Evolutionary conservation across 805 yeast species (phyloP).

Genomic region (Geotrichum ghanense): DNA sequence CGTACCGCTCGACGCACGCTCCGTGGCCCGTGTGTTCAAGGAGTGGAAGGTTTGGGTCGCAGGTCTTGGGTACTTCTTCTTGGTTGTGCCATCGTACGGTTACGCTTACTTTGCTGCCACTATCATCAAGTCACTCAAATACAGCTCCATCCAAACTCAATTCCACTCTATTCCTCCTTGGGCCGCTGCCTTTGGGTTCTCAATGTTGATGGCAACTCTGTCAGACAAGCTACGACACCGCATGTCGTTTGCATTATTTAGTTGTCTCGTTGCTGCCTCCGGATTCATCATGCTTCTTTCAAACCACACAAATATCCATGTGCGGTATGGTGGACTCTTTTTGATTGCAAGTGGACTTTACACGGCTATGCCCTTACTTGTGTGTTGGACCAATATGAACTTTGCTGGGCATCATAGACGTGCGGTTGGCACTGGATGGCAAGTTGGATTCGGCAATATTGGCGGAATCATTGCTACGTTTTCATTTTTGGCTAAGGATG

Average conservation of each 20-base stretch:
- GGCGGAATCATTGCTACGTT: constrained; percentile 61
- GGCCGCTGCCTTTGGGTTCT: constrained; percentile 60
- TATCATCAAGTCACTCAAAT: constrained; percentile 48
- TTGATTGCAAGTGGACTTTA: constrained; percentile 47
- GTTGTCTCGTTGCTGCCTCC: constrained; percentile 30
- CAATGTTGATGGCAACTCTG: constrained; percentile 47
- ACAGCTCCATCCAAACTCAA: constrained; percentile 64
- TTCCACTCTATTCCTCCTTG: constrained; percentile 80
- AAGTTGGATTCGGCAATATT: constrained; percentile 62
- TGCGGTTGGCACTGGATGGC: constrained; percentile 46
- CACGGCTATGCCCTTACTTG: constrained; percentile 54
- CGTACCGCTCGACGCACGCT: constrained; percentile 33
- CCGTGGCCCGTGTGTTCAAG: constrained; percentile 39
- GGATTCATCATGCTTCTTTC: constrained; percentile 51
- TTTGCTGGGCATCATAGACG: constrained; percentile 53
- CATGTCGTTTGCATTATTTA: constrained; percentile 17
- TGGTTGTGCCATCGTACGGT: constrained; percentile 63
- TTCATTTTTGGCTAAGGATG: constrained; percentile 40
- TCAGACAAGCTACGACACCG: constrained; percentile 44
- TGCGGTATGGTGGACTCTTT: constrained; percentile 57
- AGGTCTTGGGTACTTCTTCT: constrained; percentile 52
- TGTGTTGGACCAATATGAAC: constrained; percentile 57
- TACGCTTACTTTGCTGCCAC: constrained; percentile 66
- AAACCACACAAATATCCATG: constrained; percentile 26
- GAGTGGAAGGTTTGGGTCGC: constrained; percentile 49